These are phyloP conservation scores for Silene uniflora DNA, from an alignment of 148 eudicot genomes.

Conservation along the genomic window DNA sequence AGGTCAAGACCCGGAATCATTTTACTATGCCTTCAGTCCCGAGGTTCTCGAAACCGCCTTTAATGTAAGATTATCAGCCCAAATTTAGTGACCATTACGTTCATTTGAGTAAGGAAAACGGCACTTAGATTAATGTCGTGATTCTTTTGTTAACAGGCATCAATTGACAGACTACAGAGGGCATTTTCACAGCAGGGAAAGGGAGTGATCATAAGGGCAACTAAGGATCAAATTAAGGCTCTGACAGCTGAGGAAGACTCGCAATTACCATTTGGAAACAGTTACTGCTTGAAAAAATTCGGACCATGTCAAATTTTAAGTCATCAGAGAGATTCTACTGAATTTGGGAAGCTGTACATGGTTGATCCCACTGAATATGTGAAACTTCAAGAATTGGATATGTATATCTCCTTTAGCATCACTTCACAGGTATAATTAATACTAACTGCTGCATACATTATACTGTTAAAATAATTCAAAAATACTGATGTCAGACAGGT, in stretches of 20 bases:
- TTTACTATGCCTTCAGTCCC: constrained; percentile 51
- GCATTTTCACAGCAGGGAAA: constrained; percentile 38
- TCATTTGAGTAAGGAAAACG: too few species aligned
- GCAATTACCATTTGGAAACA: constrained; percentile 15
- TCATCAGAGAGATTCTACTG: constrained; percentile 24
- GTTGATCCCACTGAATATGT: constrained; percentile 34
- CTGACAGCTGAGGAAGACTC: constrained; percentile 40
- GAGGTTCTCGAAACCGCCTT: constrained; percentile 67
- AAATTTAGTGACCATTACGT: not conserved
- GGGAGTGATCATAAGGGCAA: constrained; percentile 49
- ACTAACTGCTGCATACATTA: not conserved
- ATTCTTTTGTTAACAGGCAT: constrained; percentile 16
- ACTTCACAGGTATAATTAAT: constrained; percentile 41
- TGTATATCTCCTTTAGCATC: constrained; percentile 51
- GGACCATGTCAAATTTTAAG: constrained; percentile 43
- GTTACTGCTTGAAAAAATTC: constrained; percentile 17
- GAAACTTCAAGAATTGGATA: constrained; percentile 41
- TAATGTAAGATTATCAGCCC: constrained; percentile 35
- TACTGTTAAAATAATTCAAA: too few species aligned
- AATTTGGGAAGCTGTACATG: constrained; percentile 48
- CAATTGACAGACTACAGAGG: constrained; percentile 43
- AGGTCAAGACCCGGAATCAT: constrained; percentile 61
- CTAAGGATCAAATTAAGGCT: constrained; percentile 58
- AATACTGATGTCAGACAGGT: too few species aligned
- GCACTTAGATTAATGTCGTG: not conserved